Conservation (phyloP, 2,329 filamentous ascomycete genomes). For the Penicillium sp. region DNA sequence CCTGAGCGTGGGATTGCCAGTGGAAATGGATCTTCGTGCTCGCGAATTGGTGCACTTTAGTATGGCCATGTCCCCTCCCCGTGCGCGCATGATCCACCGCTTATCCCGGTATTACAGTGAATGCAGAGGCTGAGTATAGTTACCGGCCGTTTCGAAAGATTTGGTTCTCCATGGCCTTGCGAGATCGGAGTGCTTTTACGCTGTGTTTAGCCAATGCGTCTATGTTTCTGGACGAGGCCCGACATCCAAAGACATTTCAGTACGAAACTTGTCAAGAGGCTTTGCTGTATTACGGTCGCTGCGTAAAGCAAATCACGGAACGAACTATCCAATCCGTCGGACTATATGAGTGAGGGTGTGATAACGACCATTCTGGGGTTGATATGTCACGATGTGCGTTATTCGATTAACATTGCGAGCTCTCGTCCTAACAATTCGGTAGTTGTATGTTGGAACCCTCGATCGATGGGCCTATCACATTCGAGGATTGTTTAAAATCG, state of each 20-base stretch:
- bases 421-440: neutral
- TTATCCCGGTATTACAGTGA: no score
- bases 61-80: neutral
- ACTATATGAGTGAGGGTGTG: constrained; percentile 15
- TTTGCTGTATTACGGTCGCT: constrained; percentile 18
- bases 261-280: constrained; percentile 20
- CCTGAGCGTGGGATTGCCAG: constrained; percentile 8
- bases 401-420: neutral
- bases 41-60: constrained; percentile 14
- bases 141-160: constrained; percentile 25
- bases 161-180: constrained; percentile 25
- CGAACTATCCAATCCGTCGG: constrained; percentile 14
- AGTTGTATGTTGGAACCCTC: constrained; percentile 17
- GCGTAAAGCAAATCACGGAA: constrained; percentile 16
- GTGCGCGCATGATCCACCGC: neutral
- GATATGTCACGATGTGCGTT: constrained; percentile 24
- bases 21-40: constrained; percentile 5
- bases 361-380: constrained; percentile 19
- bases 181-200: constrained; percentile 20
- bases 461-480: constrained; percentile 20
- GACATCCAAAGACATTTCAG: constrained; percentile 10
- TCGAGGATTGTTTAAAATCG: constrained; percentile 15
- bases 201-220: constrained; percentile 24
- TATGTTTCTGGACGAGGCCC: constrained; percentile 22
- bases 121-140: constrained; percentile 15